Conservation (phyloP, 2,329 filamentous ascomycete genomes). For the Neoscytalidium dimidiatum region DNA sequence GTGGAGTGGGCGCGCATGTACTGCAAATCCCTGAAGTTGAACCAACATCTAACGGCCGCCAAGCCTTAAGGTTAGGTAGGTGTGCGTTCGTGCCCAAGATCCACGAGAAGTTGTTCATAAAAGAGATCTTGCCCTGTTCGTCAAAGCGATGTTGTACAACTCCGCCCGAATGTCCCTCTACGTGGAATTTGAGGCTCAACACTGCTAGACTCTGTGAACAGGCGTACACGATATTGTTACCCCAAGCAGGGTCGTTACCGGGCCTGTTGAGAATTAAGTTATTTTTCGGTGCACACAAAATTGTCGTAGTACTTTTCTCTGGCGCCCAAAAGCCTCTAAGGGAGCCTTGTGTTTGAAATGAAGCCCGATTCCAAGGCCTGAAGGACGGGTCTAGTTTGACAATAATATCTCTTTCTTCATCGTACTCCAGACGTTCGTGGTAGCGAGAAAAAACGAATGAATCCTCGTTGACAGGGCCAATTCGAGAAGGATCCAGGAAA, state of each 20-base stretch:
- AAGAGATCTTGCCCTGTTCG: background rate
- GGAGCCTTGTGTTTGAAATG: background rate
- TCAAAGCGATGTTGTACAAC: background rate
- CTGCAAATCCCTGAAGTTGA: conserved; percentile 20
- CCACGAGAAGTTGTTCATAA: conserved; percentile 28
- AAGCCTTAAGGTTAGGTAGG: conserved; percentile 26
- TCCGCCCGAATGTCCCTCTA: background rate
- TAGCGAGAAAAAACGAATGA: conserved; percentile 59
- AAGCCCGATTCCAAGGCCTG: conserved; percentile 30
- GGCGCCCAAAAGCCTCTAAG: background rate
- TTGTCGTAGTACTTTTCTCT: background rate
- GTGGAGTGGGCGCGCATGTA: conserved; percentile 29
- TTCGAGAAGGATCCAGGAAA: conserved; percentile 58
- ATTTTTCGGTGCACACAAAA: background rate
- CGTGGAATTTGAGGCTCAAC: conserved; percentile 26
- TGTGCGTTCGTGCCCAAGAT: conserved; percentile 25
- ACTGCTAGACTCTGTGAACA: conserved; percentile 28
- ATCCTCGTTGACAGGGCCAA: conserved; percentile 51
- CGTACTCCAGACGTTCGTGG: conserved; percentile 47
- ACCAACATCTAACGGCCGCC: conserved; percentile 21
- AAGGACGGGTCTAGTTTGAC: conserved; percentile 45
- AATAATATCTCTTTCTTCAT: conserved; percentile 48
- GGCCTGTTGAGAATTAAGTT: background rate
- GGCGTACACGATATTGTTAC: background rate
- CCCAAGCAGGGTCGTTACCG: background rate